Base-by-base conservation (phyloP, 306 rosid species). In the Chamaecrista fasciculata region DNA sequence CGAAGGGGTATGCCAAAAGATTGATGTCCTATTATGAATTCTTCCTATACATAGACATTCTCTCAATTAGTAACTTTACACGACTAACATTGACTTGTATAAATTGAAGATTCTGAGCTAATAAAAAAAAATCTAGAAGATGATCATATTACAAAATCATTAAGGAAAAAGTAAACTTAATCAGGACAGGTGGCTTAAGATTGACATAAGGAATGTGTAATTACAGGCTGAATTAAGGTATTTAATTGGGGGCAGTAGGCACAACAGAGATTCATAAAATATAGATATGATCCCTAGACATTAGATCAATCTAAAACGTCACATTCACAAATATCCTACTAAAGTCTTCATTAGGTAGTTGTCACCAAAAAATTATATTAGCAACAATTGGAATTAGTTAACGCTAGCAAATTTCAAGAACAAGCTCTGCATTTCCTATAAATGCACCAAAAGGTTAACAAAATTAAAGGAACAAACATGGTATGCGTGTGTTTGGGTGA, bases 141-240 rank as follows among this genome's bases (percentile, higher is more conserved):
- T 28, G 34, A 37, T 39, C 33, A 29, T 47, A 63, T 39, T 34
- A 62, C 58, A 79, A 52, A 62, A 44, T 62, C 73, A 47, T 55
- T 68, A 26, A 68, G 37, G 62, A 15, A 73, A 64, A 33, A 58
- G 64, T 37, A 9, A 44, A 58, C 44, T 16, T 5, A 18, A 33
- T 34, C 44, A 0, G 44, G 26, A 58, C 42, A 25, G 18, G 39
- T 40, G 44, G 64, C 64, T 58, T 58, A 58, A 3, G 4, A 33
- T 58, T 58, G 64, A 58, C 25, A 25, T 8, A 29, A 57, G 44
- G 18, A 58, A 43, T 16, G n/a, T n/a, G 26, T 12, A 18, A 21
- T 50, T 39, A 43, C 18, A 28, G 42, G 57, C 48, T 31, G 24
- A 43, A 57, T 21, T 56, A n/a, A 56, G 23, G 34, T 1, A 24